phyloP scores from a whole-genome alignment of 768 basidiomycete genomes.

The Termitomyces sp. region DNA sequence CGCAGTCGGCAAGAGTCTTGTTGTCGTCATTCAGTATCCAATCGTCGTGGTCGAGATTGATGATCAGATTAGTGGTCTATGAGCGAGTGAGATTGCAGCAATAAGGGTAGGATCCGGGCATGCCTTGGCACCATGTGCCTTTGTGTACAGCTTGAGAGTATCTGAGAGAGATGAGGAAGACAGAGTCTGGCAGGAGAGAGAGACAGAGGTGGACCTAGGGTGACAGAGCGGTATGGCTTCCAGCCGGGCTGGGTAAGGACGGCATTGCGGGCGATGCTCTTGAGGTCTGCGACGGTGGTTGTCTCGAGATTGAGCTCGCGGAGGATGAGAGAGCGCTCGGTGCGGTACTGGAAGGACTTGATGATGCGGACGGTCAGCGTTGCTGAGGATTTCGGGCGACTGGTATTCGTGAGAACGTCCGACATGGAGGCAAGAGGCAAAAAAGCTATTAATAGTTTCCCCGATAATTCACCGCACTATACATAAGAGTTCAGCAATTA shows the following conservation, averaged over 20 bases:
- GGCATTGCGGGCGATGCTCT: slow-evolving; percentile 67
- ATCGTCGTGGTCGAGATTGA: slow-evolving; percentile 94
- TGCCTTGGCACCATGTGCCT: slow-evolving; percentile 94
- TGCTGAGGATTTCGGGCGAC: slow-evolving; percentile 68
- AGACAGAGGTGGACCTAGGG: slow-evolving; percentile 51
- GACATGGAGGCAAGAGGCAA: slow-evolving; percentile 24
- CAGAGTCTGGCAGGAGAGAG: slow-evolving; percentile 2
- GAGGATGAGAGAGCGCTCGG: slow-evolving; percentile 84
- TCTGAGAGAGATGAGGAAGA: slow-evolving; percentile 46
- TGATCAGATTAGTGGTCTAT: slow-evolving; percentile 95
- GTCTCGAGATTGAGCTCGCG: slow-evolving; percentile 76
- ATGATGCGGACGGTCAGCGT: slow-evolving; percentile 90
- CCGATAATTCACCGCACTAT: slow-evolving; percentile 14
- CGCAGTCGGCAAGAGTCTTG: slow-evolving; percentile 63
- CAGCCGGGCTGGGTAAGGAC: slow-evolving; percentile 74
- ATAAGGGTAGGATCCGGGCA: slow-evolving; percentile 9
- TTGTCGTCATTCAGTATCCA: slow-evolving; percentile 80
- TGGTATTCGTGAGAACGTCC: slow-evolving; percentile 56
- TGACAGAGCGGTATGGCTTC: slow-evolving; percentile 81
- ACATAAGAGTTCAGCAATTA: slow-evolving; percentile 3
- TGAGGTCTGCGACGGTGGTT: slow-evolving; percentile 78
- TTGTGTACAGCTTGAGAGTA: slow-evolving; percentile 91
- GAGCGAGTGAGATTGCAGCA: slow-evolving; percentile 2
- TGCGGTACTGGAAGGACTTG: slow-evolving; percentile 93
- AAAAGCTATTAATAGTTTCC: slow-evolving; percentile 6